A percentile compares a stretch with the other conserved stretches of the same genome.
Conservation (phyloP, 371 early-diverging fungal species). For the Lichtheimia hyalospora region DNA sequence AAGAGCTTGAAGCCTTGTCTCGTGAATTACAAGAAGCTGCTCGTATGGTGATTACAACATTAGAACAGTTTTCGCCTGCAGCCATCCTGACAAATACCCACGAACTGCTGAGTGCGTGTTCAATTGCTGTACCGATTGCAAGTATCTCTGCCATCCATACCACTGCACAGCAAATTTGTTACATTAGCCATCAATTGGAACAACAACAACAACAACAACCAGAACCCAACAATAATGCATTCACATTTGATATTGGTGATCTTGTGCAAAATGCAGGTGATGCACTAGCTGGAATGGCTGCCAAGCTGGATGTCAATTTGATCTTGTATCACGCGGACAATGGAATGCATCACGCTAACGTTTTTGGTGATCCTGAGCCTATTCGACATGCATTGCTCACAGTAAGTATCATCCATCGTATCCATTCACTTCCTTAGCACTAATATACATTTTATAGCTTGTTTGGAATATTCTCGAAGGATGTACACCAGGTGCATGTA, state of each 20-base stretch:
- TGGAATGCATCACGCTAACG: slow-evolving; percentile 53
- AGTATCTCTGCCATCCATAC: slow-evolving; percentile 48
- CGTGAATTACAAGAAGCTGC: slow-evolving; percentile 56
- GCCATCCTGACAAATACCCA: slow-evolving; percentile 41
- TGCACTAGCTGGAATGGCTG: slow-evolving; percentile 60
- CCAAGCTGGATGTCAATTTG: slow-evolving; percentile 56
- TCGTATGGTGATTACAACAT: slow-evolving; percentile 48
- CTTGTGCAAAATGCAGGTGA: slow-evolving; percentile 66
- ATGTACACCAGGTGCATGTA: slow-evolving; percentile 55
- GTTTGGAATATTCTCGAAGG: slow-evolving; percentile 57
- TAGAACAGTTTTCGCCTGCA: slow-evolving; percentile 53
- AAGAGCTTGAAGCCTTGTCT: slow-evolving; percentile 21
- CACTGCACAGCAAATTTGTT: slow-evolving; percentile 37
- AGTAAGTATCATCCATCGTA: slow-evolving; percentile 30
- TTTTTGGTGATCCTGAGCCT: slow-evolving; percentile 58
- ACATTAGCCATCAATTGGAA: slow-evolving; percentile 37
- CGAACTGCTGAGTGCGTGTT: slow-evolving; percentile 53
- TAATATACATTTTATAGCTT: slow-evolving; percentile 32
- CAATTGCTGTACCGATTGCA: slow-evolving; percentile 52
- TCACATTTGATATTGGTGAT: slow-evolving; percentile 62
- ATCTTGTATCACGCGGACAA: slow-evolving; percentile 60
- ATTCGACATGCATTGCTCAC: slow-evolving; percentile 58
- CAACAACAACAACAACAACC: slow-evolving; percentile 15
- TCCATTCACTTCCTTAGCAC: too few relatives aligned
- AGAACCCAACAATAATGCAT: background rate